phyloP scores from a whole-genome alignment of 2,329 filamentous ascomycete genomes.

The Penicillium sp. region DNA sequence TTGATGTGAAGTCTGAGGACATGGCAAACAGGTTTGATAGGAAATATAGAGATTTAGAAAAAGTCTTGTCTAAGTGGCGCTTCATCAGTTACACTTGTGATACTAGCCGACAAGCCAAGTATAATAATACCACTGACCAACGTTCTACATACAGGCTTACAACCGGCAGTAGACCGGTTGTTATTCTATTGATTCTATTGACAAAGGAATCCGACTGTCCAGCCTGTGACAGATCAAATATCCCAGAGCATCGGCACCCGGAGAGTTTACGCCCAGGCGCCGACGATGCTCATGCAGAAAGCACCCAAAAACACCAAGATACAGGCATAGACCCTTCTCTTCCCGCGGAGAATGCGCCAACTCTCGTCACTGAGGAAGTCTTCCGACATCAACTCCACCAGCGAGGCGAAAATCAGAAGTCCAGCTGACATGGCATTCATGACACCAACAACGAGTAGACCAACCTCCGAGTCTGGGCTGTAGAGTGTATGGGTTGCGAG shows the following conservation, averaged over 20 bases:
- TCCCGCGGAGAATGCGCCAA: conserved; percentile 63
- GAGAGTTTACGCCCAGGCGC: conserved; percentile 62
- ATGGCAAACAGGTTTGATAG: no score
- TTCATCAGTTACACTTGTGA: no score
- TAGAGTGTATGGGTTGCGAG: conserved; percentile 72
- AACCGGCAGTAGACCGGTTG: no score
- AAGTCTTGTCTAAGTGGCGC: no score
- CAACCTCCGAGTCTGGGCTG: conserved; percentile 68
- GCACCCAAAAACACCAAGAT: conserved; percentile 63
- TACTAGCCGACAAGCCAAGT: no score
- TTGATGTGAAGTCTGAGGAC: no score
- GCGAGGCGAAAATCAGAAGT: conserved; percentile 69
- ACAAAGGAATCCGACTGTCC: not conserved
- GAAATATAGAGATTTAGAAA: no score
- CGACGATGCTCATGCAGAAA: conserved; percentile 67
- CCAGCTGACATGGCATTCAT: conserved; percentile 84
- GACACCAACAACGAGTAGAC: conserved; percentile 71
- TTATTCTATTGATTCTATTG: not conserved
- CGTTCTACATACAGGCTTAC: not conserved
- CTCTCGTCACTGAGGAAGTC: conserved; percentile 76
- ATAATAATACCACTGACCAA: no score
- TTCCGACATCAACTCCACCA: conserved; percentile 75
- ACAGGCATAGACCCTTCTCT: conserved; percentile 60
- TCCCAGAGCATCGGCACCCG: not conserved
- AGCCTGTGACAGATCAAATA: not conserved